These are phyloP conservation scores for Aphanomyces astaci DNA, from an alignment of 352 stramenopile genomes.

Conservation along the genomic window DNA sequence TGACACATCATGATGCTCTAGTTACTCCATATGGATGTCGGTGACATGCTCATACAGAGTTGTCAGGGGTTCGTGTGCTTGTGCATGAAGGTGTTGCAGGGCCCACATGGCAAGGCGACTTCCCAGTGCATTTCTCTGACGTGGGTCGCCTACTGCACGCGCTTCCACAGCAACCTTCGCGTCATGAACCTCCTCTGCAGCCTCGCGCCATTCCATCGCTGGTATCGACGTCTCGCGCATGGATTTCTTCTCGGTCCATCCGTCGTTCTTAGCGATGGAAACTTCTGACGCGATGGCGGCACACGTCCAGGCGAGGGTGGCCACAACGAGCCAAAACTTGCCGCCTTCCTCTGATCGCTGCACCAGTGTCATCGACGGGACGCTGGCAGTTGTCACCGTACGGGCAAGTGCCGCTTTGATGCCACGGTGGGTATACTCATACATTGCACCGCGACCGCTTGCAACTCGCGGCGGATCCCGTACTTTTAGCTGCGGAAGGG, in stretches of 20 bases:
- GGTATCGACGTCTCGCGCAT: background rate
- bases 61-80: background rate
- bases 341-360: background rate
- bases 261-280: background rate
- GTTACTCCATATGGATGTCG: conserved; percentile 17
- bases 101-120: conserved; percentile 2
- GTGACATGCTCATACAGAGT: conserved; percentile 10
- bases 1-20: too few species aligned
- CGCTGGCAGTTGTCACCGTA: too few species aligned
- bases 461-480: background rate
- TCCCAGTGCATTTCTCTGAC: background rate
- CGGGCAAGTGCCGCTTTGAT: too few species aligned
- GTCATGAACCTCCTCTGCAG: background rate
- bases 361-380: background rate
- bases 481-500: background rate
- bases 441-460: too few species aligned
- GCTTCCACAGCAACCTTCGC: background rate
- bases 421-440: too few species aligned
- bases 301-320: background rate
- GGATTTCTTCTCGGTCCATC: background rate
- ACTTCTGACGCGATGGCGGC: background rate
- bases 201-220: background rate
- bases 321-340: background rate
- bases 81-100: background rate
- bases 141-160: too few species aligned